These are phyloP conservation scores for Handroanthus guayacan DNA, from an alignment of 257 asterid species.

Conservation along the genomic window DNA sequence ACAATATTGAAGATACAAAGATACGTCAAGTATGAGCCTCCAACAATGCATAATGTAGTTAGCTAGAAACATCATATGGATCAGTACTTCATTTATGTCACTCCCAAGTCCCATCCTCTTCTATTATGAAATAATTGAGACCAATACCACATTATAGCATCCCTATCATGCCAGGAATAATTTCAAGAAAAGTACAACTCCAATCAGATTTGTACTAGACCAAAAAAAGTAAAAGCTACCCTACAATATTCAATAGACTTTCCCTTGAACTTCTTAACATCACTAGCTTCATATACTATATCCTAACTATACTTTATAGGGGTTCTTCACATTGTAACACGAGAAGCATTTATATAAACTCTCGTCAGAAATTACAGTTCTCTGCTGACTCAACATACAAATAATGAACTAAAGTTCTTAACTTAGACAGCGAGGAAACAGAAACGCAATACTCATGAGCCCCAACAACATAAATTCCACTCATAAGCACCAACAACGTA, in stretches of 20 bases:
- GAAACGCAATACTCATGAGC: neutral
- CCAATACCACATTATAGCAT: neutral
- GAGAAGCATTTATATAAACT: neutral
- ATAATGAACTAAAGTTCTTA: neutral
- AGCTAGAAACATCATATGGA: constrained; percentile 12
- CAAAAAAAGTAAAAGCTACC: neutral
- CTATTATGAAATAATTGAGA: neutral
- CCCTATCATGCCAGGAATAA: neutral
- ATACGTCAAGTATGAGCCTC: neutral
- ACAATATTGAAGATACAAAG: constrained; percentile 20
- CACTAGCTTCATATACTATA: neutral
- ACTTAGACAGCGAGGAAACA: neutral
- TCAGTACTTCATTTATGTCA: neutral
- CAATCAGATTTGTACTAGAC: neutral
- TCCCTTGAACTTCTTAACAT: neutral
- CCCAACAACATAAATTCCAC: neutral
- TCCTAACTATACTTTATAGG: constrained; percentile 4
- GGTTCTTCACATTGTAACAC: neutral
- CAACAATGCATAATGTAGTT: neutral
- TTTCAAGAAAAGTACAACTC: constrained; percentile 5
- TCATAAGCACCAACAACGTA: too few relatives aligned
- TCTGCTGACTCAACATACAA: neutral
- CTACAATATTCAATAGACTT: neutral
- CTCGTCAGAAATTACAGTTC: neutral
- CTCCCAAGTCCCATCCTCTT: neutral